Base-by-base conservation (phyloP, 176 grass and related monocot genomes). In the Triticum monococcum region DNA sequence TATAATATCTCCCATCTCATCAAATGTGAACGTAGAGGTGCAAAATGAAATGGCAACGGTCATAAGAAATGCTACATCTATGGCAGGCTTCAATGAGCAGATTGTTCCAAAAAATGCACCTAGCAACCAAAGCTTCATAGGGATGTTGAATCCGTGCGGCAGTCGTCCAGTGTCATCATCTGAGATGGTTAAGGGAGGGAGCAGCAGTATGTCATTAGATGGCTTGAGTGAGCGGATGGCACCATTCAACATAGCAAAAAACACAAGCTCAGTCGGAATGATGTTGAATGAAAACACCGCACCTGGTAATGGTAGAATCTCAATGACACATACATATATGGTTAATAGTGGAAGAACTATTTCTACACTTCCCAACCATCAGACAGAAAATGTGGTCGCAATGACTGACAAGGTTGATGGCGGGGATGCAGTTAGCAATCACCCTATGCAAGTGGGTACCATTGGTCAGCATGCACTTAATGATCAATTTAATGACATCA, bases 301-400 rank as follows among this genome's bases (percentile, higher is more conserved):
- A 62, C 28, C 76, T 28, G 26, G 28, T 64, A 9, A 3, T n/a
- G 20, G 38, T 40, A 36, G 68, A 50, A 16, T 50, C 46, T 71
- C 36, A 88, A 75, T 76, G 38, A 43, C 67, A 84, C 79, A 48
- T 20, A 46, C 14, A 2, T 0, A 68, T 1, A 73, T 78, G 33
- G 25, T 82, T 33, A 88, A 80, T 30, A 31, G 64, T 73, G 84
- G 69, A 46, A 71, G n/a, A 64, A 77, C 59, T 68, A 80, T 13
- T 24, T 86, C 62, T 66, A 32, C 50, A 56, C 32, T 84, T 9
- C 17, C 83, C 12, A 24, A 84, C 81, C 43, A 80, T 79, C 78
- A 54, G 7, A 31, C 28, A n/a, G 70, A 23, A 33, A 36, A 54
- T 36, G 16, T 32, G 56, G 9, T 9, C 9, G 25, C 35, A 23